These are phyloP conservation scores for Alisma plantagoaquatica DNA, from an alignment of 106 monocot genomes.

Conservation along the genomic window DNA sequence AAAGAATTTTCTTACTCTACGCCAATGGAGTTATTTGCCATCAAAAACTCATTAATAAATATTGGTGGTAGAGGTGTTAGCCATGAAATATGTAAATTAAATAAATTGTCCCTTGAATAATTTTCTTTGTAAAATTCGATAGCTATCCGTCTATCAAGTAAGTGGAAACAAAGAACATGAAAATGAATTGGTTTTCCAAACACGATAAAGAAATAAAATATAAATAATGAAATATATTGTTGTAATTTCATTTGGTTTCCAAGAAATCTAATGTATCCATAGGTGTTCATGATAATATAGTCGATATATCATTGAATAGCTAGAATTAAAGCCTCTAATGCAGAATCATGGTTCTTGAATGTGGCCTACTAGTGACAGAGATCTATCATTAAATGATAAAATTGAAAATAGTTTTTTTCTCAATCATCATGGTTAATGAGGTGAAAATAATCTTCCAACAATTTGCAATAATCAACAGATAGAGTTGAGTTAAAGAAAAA, in stretches of 20 bases:
- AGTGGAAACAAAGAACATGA: slow-evolving; percentile 41
- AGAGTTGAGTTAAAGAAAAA: slow-evolving; percentile 29
- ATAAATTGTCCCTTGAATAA: slow-evolving; percentile 45
- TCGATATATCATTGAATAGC: slow-evolving; percentile 93
- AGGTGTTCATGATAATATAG: slow-evolving; percentile 72
- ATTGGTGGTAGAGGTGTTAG: slow-evolving; percentile 59
- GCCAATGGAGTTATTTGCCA: slow-evolving; percentile 26
- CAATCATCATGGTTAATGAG: slow-evolving; percentile 58
- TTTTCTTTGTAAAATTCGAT: slow-evolving; percentile 57
- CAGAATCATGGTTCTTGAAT: slow-evolving; percentile 71
- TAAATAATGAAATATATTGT: slow-evolving; percentile 28
- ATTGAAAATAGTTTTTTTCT: slow-evolving; percentile 60
- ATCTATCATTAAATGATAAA: slow-evolving; percentile 56
- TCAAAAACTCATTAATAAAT: slow-evolving; percentile 67
- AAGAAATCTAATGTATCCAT: slow-evolving; percentile 31
- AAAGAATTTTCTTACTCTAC: slow-evolving; percentile 6
- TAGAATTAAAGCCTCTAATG: slow-evolving; percentile 85
- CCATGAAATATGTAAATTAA: slow-evolving; percentile 72
- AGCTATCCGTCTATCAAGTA: slow-evolving; percentile 84
- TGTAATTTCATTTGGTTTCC: slow-evolving; percentile 21
- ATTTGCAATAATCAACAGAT: slow-evolving; percentile 46
- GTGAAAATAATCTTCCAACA: slow-evolving; percentile 82
- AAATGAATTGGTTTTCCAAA: slow-evolving; percentile 53
- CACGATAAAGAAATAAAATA: slow-evolving; percentile 77
- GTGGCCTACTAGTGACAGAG: slow-evolving; percentile 46